A percentile compares a stretch with the other conserved stretches of the same genome.
These are phyloP conservation scores for Microcyclosporella mali DNA, from an alignment of 2,329 filamentous ascomycete species.

Conservation along the genomic window DNA sequence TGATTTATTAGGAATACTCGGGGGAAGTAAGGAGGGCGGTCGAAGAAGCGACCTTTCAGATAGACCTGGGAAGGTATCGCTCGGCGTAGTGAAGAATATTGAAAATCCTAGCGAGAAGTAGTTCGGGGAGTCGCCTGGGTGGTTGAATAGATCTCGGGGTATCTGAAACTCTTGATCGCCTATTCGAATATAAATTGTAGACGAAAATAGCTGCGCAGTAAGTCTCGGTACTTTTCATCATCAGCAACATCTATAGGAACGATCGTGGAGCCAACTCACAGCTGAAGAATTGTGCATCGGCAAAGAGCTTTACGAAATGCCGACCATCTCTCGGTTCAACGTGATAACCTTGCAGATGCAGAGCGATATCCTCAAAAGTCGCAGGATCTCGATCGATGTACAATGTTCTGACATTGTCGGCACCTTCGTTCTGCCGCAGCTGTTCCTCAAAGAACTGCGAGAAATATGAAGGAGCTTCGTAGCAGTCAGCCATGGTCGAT, in stretches of 20 bases:
- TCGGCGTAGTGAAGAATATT: conserved; percentile 74
- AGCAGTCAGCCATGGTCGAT: conserved; percentile 40
- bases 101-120: conserved; percentile 91
- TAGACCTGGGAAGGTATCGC: conserved; percentile 79
- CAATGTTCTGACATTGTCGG: conserved; percentile 63
- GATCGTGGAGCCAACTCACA: conserved; percentile 45
- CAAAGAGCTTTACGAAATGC: conserved; percentile 87
- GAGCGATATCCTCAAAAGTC: conserved; percentile 82
- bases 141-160: conserved; percentile 76
- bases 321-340: conserved; percentile 71
- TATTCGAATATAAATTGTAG: conserved; percentile 86
- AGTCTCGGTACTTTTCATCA: conserved; percentile 65
- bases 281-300: conserved; percentile 91
- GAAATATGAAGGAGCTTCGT: conserved; percentile 87
- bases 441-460: conserved; percentile 89
- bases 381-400: conserved; percentile 91
- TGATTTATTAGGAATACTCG: conserved; percentile 70
- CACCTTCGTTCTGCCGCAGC: conserved; percentile 57
- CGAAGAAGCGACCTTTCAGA: conserved; percentile 72
- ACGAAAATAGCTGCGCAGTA: conserved; percentile 84
- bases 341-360: conserved; percentile 90
- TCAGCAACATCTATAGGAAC: conserved; percentile 3
- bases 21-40: conserved; percentile 78
- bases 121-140: conserved; percentile 86
- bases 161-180: conserved; percentile 84